A percentile compares a stretch with the other conserved stretches of the same genome.
Evolutionary conservation across 164 flowering plant species (phyloP).

Genomic region (Vitis amurensis): DNA sequence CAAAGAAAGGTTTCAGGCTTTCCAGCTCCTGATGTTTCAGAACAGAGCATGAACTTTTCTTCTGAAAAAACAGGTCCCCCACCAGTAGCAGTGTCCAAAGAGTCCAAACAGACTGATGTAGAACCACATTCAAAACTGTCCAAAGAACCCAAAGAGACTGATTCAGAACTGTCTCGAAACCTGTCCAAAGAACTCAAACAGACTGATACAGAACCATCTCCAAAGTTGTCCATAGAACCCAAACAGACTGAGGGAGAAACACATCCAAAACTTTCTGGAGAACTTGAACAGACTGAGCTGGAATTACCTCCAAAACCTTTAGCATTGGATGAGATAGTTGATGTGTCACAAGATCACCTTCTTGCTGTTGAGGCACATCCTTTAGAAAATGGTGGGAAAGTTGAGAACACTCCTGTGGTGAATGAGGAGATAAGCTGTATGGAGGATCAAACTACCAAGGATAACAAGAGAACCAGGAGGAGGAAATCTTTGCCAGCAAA

Average conservation of each 20-base stretch:
- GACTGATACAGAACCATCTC: too few relatives aligned
- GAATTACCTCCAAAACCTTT: constrained; percentile 7
- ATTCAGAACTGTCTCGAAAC: too few relatives aligned
- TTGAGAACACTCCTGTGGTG: constrained; percentile 5
- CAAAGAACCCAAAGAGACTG: too few relatives aligned
- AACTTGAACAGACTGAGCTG: not conserved
- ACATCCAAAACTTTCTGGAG: too few relatives aligned
- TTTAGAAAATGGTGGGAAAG: constrained; percentile 10
- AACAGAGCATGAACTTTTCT: constrained; percentile 6
- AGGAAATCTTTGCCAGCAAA: constrained; percentile 27
- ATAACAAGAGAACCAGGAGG: constrained; percentile 18
- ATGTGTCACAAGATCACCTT: not conserved
- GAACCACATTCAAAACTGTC: too few relatives aligned
- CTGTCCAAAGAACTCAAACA: too few relatives aligned
- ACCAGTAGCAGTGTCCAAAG: not conserved
- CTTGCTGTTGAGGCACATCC: constrained; percentile 6
- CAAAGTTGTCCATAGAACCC: too few relatives aligned
- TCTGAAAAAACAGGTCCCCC: constrained; percentile 16
- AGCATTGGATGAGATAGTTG: constrained; percentile 13
- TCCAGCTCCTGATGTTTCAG: constrained; percentile 19
- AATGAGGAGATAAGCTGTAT: constrained; percentile 10
- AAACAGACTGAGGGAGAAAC: too few relatives aligned
- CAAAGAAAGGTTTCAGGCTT: constrained; percentile 8
- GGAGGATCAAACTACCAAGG: constrained; percentile 20
- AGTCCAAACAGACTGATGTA: not conserved